Evolutionary conservation across 441 rosid species (phyloP).

Genomic region (Adansonia madagascariensis): DNA sequence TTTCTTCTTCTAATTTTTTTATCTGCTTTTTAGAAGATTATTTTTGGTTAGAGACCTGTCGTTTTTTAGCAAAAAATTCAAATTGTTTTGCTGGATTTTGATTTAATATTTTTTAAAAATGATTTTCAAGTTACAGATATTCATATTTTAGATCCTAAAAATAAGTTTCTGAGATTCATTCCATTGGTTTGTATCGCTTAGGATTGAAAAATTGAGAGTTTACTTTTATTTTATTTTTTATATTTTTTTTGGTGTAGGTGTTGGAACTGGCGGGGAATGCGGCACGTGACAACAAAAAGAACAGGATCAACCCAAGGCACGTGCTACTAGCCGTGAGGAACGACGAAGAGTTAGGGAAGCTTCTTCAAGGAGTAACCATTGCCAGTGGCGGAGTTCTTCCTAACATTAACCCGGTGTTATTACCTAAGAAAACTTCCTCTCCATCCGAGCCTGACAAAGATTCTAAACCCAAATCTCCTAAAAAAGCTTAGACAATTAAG

Average conservation of each 20-base stretch:
- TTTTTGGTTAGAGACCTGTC: background rate
- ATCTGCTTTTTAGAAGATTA: background rate
- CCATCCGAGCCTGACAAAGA: conserved; percentile 34
- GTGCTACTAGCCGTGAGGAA: conserved; percentile 53
- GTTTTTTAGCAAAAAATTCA: too few species aligned
- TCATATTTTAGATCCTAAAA: background rate
- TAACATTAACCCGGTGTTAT: conserved; percentile 50
- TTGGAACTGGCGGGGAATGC: conserved; percentile 66
- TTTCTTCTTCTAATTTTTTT: background rate
- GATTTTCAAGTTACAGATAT: background rate
- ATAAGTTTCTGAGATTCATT: background rate
- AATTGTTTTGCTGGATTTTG: too few species aligned
- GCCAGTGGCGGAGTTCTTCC: conserved; percentile 66
- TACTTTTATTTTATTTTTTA: background rate
- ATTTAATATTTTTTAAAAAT: background rate
- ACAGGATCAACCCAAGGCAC: conserved; percentile 61
- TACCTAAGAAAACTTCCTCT: conserved; percentile 47
- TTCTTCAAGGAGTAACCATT: conserved; percentile 58
- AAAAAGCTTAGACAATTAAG: conserved; percentile 23
- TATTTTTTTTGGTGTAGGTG: conserved; percentile 35
- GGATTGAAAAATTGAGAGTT: background rate
- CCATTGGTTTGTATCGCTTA: background rate
- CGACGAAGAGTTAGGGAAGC: conserved; percentile 60
- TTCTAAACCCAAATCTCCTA: conserved; percentile 44
- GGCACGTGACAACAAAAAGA: conserved; percentile 64